Percentiles rank a stretch among this genome's conserved stretches.
phyloP scores from a whole-genome alignment of 352 stramenopile genomes.

The Pythium guiyangense region DNA sequence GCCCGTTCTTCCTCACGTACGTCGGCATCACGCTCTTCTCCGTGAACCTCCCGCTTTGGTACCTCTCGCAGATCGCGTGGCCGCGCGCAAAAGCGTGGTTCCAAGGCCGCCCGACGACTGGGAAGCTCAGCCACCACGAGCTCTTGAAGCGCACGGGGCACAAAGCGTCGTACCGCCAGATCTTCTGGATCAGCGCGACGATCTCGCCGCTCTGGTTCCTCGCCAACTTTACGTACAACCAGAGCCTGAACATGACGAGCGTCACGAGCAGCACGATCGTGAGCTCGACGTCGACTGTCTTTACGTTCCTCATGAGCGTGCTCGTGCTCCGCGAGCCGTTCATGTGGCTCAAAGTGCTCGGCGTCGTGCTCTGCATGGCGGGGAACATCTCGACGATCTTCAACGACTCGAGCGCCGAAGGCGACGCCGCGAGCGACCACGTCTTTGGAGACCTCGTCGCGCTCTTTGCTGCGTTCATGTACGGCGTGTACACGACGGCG shows the following conservation, averaged over 20 bases:
- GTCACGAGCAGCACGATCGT: slow-evolving; percentile 96
- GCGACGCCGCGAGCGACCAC: slow-evolving; percentile 21
- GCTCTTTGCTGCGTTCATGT: slow-evolving; percentile 84
- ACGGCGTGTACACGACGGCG: slow-evolving; percentile 92
- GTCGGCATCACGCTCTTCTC: slow-evolving; percentile 85
- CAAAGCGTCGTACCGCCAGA: slow-evolving; percentile 39
- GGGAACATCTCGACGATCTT: slow-evolving; percentile 88
- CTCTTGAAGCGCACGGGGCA: slow-evolving; percentile 23
- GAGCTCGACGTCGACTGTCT: slow-evolving; percentile 91
- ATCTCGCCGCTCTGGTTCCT: slow-evolving; percentile 94
- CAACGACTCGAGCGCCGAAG: slow-evolving; percentile 53
- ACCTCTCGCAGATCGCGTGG: slow-evolving; percentile 48
- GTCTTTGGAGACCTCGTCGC: slow-evolving; percentile 67
- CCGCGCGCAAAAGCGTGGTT: slow-evolving; percentile 33
- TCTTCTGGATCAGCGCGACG: slow-evolving; percentile 37
- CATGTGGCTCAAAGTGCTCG: slow-evolving; percentile 78
- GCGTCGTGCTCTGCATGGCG: slow-evolving; percentile 88
- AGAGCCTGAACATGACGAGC: slow-evolving; percentile 88
- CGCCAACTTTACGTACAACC: slow-evolving; percentile 94
- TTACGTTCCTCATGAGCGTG: slow-evolving; percentile 91
- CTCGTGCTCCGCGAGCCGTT: slow-evolving; percentile 81
- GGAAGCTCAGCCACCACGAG: slow-evolving; percentile 32
- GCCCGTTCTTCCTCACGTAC: slow-evolving; percentile 89
- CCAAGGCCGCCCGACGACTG: slow-evolving; percentile 26
- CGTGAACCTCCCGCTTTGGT: slow-evolving; percentile 79